phyloP scores from a whole-genome alignment of 176 grass and related monocot genomes.

The Hyparrhenia diplandra region DNA sequence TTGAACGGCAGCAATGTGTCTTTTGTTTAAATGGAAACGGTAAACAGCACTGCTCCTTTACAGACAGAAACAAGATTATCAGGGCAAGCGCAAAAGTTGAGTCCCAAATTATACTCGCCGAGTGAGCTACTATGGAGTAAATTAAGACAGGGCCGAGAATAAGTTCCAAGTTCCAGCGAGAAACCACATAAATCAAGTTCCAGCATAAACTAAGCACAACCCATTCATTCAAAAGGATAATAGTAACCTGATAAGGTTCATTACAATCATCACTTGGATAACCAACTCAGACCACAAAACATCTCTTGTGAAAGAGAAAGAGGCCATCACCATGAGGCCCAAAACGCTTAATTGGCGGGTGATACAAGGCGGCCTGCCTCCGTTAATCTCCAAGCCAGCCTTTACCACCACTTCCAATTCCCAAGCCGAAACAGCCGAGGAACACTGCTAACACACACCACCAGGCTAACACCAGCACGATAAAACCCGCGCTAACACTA shows the following conservation, averaged over 20 bases:
- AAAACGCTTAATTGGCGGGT: slow-evolving; percentile 40
- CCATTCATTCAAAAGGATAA: neutral
- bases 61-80: no score
- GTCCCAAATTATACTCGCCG: no score
- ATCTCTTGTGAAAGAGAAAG: neutral
- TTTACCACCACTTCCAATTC: slow-evolving; percentile 51
- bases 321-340: slow-evolving; percentile 20
- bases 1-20: no score
- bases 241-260: neutral
- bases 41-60: no score
- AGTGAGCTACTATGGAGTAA: no score
- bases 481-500: slow-evolving; percentile 19
- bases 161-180: no score
- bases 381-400: slow-evolving; percentile 8
- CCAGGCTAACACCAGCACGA: slow-evolving; percentile 14
- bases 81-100: no score
- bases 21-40: no score
- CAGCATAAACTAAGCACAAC: no score
- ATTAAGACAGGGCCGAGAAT: no score
- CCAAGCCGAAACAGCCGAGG: slow-evolving; percentile 3
- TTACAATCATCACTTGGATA: neutral
- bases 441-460: neutral
- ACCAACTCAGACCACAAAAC: neutral
- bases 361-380: slow-evolving; percentile 33
- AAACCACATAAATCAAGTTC: no score